A percentile compares a stretch with the other conserved stretches of the same genome.
Conservation (phyloP, 1,284 basidiomycete genomes). For the Boletus sp. region DNA sequence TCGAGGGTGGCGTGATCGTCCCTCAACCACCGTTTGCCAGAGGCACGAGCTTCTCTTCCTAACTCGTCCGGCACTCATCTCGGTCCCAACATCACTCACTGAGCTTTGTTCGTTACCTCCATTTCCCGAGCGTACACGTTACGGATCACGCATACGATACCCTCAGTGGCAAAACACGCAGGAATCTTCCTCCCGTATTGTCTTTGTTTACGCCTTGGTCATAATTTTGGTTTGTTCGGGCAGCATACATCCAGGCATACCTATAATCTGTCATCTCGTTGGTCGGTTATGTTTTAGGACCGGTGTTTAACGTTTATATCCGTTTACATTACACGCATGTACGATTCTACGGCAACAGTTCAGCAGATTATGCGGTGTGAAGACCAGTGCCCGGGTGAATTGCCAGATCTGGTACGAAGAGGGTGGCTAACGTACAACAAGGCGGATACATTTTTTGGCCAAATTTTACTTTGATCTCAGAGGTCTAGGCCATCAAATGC, state of each 20-base stretch:
- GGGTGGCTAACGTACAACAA: too few species aligned
- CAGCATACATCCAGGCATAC: constrained; percentile 7
- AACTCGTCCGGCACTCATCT: neutral
- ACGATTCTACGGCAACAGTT: neutral
- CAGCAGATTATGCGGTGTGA: too few species aligned
- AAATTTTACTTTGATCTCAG: too few species aligned
- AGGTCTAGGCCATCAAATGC: too few species aligned
- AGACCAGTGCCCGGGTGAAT: too few species aligned
- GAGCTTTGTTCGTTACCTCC: neutral
- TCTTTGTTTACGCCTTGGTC: neutral
- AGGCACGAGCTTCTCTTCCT: constrained; percentile 31
- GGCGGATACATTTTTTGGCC: too few species aligned
- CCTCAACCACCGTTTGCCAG: constrained; percentile 24
- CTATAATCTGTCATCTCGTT: constrained; percentile 5
- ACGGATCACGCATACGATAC: constrained; percentile 14
- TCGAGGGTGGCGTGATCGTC: constrained; percentile 9
- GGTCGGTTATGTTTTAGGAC: neutral
- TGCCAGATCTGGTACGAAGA: too few species aligned
- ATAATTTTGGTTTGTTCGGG: neutral
- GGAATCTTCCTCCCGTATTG: neutral
- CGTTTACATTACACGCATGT: neutral
- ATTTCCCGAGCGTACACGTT: neutral
- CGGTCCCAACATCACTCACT: neutral
- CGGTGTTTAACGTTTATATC: neutral
- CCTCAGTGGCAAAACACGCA: constrained; percentile 5